These are phyloP conservation scores for Salix koriyanagi DNA, from an alignment of 345 rosid genomes.

Conservation along the genomic window DNA sequence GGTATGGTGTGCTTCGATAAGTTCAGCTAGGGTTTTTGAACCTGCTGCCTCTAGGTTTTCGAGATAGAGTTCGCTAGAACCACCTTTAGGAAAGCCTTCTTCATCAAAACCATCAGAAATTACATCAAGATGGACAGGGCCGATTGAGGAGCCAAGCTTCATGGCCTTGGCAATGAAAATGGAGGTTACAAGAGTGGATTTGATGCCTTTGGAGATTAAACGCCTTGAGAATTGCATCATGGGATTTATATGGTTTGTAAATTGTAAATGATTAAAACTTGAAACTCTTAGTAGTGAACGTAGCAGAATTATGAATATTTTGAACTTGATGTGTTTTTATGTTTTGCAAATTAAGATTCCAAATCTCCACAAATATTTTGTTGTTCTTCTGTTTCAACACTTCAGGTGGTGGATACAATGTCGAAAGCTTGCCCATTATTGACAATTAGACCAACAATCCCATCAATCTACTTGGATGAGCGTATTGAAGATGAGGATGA, in stretches of 20 bases:
- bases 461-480: constrained; percentile 55
- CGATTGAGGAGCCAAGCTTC: constrained; percentile 8
- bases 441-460: constrained; percentile 64
- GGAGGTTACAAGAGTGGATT: too few relatives aligned
- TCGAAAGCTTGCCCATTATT: constrained; percentile 33
- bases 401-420: constrained; percentile 45
- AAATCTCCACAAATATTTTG: neutral
- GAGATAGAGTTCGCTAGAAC: neutral
- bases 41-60: constrained; percentile 33
- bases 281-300: too few relatives aligned
- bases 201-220: too few relatives aligned
- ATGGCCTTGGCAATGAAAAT: too few relatives aligned
- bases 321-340: too few relatives aligned
- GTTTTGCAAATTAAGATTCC: too few relatives aligned
- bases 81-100: neutral
- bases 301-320: too few relatives aligned
- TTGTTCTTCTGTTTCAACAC: neutral
- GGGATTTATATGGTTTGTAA: too few relatives aligned
- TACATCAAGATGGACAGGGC: constrained; percentile 7
- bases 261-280: too few relatives aligned
- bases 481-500: constrained; percentile 36
- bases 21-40: constrained; percentile 40
- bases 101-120: constrained; percentile 22
- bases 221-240: too few relatives aligned
- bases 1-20: constrained; percentile 31